phyloP scores from a whole-genome alignment of 2,329 filamentous ascomycete genomes.

The Trichoderma afroharzianum region DNA sequence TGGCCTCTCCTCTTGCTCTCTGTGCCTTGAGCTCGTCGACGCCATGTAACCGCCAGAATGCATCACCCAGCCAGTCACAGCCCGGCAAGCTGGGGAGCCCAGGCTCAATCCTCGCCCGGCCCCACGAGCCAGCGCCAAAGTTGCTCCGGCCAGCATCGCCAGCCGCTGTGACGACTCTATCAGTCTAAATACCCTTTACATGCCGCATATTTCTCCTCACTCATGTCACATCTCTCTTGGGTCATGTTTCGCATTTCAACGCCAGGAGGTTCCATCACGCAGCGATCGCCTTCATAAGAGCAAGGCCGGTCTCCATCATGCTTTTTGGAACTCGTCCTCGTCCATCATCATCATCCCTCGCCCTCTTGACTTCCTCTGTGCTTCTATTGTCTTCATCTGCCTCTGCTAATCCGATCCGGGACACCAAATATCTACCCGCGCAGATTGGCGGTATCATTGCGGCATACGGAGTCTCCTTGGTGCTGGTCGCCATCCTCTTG shows the following conservation, averaged over 20 bases:
- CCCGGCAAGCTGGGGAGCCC: slow-evolving; percentile 26
- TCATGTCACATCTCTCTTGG: slow-evolving; percentile 45
- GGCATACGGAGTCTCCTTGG: slow-evolving; percentile 74
- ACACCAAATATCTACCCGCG: slow-evolving; percentile 59
- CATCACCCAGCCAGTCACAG: slow-evolving; percentile 33
- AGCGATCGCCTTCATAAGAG: slow-evolving; percentile 33
- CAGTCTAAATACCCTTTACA: slow-evolving; percentile 43
- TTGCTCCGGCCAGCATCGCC: slow-evolving; percentile 46
- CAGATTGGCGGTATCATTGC: slow-evolving; percentile 82
- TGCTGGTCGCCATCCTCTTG: slow-evolving; percentile 66
- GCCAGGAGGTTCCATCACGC: slow-evolving; percentile 42
- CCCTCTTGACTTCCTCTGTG: slow-evolving; percentile 27
- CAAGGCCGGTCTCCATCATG: slow-evolving; percentile 39
- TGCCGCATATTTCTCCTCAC: slow-evolving; percentile 40
- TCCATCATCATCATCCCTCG: slow-evolving; percentile 24
- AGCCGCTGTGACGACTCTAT: slow-evolving; percentile 42
- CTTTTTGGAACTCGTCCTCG: slow-evolving; percentile 30
- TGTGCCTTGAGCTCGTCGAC: slow-evolving; percentile 31
- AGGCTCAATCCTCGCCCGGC: slow-evolving; percentile 2
- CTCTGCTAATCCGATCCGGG: slow-evolving; percentile 24
- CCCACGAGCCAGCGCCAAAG: slow-evolving; percentile 23
- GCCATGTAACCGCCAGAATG: slow-evolving; percentile 39
- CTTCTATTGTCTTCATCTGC: slow-evolving; percentile 28
- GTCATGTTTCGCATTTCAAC: slow-evolving; percentile 48
- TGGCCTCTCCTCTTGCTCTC: slow-evolving; percentile 19